phyloP scores from a whole-genome alignment of 73 alveolate species.

The Tetrahymena malaccensis region DNA sequence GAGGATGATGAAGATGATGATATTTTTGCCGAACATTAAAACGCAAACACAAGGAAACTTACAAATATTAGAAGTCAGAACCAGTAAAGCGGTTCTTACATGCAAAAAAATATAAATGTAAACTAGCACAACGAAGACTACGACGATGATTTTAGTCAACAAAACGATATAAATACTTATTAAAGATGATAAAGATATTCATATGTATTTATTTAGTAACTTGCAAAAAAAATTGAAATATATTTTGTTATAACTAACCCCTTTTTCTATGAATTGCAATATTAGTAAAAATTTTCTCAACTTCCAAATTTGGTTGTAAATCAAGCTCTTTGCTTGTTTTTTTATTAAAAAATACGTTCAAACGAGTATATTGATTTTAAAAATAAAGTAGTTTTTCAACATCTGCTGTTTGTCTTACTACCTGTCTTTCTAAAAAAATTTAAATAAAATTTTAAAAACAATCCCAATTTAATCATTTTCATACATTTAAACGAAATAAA shows the following conservation, averaged over 20 bases:
- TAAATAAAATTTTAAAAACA: too few species aligned
- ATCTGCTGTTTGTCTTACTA: background rate
- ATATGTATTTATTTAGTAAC: background rate
- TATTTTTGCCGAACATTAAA: background rate
- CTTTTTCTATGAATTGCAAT: background rate
- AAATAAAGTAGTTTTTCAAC: background rate
- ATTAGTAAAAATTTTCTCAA: background rate
- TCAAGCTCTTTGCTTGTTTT: background rate
- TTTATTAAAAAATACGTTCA: too few species aligned
- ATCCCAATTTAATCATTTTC: background rate
- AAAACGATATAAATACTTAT: background rate
- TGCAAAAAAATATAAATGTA: background rate
- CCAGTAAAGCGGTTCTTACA: background rate
- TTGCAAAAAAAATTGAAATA: background rate
- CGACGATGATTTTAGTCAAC: background rate
- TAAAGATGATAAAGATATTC: background rate
- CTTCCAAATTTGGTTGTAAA: background rate
- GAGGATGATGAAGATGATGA: background rate
- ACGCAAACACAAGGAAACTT: background rate
- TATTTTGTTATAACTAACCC: background rate
- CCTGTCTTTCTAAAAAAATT: background rate
- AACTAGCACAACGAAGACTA: background rate
- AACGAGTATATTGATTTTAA: background rate
- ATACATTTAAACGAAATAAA: too few species aligned
- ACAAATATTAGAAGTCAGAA: background rate